Base-by-base conservation (phyloP, 202 grass and related monocot species). In the Zizania palustris region DNA sequence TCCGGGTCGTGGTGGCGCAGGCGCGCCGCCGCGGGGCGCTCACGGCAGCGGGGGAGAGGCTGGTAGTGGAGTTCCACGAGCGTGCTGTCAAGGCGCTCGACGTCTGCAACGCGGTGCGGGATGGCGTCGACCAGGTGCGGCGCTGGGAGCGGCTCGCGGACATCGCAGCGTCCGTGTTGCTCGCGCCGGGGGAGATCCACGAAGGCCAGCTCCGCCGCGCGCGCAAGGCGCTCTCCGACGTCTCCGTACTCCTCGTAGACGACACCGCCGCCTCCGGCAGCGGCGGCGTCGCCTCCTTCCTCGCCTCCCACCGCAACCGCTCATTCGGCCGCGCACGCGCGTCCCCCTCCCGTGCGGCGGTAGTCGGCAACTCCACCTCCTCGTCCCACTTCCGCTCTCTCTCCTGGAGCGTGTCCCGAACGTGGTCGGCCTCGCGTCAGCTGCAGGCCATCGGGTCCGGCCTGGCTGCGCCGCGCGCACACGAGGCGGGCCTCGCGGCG, bases 31-130 rank as follows among this genome's bases (percentile, higher is more conserved):
- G n/a, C n/a, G n/a, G n/a, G n/a, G n/a, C n/a, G n/a, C n/a, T n/a
- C n/a, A n/a, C n/a, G 9, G 76, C 89, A 3, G 45, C 85, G 14
- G 80, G 81, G n/a, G 96, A 99, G 71, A 67, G 57, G 56, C 76
- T 90, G 14, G 86, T 99, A 13, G 69, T 85, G 13, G 96, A 99
- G 55, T 99, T 95, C 85, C 91, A 90, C 78, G 96, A 99, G 62
- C 46, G 92, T 50, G 89, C 86, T 2, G 96, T 99, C 49, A 99
- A 93, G 87, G 91, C 92, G 13, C 96, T 99, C 42, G 96, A 99
- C 71, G 85, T 99, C 13, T 99, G 96, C 85, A 99, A 99, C 92
- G 96, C 89, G 2, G 85, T 91, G 1, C 84, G 96, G 12, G 92
- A 99, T 46, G 96, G 96, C 6, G 69, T 99, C n/a, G 89, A 82